Conservation (phyloP, 805 yeast species). For the Suhomyces pyralidae region DNA sequence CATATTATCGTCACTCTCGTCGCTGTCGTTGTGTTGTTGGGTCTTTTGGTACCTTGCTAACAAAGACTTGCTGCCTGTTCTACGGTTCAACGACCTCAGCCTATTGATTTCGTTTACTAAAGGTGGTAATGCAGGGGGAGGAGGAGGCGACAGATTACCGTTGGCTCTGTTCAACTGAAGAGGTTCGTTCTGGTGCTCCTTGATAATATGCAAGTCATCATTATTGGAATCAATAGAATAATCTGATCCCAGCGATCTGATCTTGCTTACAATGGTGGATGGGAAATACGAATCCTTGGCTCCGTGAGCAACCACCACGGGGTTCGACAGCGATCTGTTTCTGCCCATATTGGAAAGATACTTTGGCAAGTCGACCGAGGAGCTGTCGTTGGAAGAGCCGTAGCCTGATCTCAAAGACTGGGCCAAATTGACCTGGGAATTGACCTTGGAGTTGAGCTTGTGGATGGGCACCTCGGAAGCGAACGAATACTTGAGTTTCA, state of each 20-base stretch:
- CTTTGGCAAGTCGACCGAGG: constrained; percentile 24
- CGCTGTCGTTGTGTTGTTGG: constrained; percentile 14
- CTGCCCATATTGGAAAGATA: constrained; percentile 13
- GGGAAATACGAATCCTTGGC: constrained; percentile 31
- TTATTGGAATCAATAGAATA: constrained; percentile 7
- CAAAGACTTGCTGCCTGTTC: constrained; percentile 12
- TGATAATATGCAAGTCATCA: constrained; percentile 19
- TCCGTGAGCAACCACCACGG: constrained; percentile 12
- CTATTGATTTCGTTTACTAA: constrained; percentile 15
- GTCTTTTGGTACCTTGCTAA: constrained; percentile 17
- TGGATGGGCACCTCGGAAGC: constrained; percentile 39
- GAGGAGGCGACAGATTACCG: neutral
- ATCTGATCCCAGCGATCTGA: constrained; percentile 9
- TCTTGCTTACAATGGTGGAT: constrained; percentile 2
- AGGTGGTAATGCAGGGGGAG: constrained; percentile 6
- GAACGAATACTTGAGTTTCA: constrained; percentile 36
- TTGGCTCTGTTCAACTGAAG: neutral
- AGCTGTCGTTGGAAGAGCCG: constrained; percentile 20
- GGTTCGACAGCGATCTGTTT: constrained; percentile 25
- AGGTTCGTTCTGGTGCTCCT: constrained; percentile 17
- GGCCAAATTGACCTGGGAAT: constrained; percentile 36
- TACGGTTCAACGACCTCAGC: constrained; percentile 24
- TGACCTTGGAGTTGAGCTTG: constrained; percentile 36
- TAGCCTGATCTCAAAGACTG: constrained; percentile 8
- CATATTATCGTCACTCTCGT: constrained; percentile 10